phyloP scores from a whole-genome alignment of 257 asterid species.

The Nicotiana obtusifolia region DNA sequence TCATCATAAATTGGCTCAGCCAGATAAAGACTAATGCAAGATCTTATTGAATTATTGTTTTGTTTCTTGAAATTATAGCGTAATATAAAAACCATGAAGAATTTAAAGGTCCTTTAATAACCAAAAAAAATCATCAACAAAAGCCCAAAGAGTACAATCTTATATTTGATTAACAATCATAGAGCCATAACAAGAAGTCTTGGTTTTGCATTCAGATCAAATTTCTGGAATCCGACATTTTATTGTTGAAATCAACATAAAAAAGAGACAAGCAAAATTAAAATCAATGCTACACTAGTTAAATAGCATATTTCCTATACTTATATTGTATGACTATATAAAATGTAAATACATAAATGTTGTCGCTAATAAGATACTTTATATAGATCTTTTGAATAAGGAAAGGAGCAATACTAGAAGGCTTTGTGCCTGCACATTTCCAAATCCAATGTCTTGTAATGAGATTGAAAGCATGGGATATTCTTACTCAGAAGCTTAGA shows the following conservation, averaged over 20 bases:
- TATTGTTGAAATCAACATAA: background rate
- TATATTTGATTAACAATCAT: background rate
- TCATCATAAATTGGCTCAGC: too few species aligned
- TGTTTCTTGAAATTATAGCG: background rate
- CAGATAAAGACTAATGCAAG: too few species aligned
- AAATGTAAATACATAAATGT: too few species aligned
- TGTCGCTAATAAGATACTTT: too few species aligned
- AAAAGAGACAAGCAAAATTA: background rate
- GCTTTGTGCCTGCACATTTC: too few species aligned
- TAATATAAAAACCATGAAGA: background rate
- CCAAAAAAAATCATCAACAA: background rate
- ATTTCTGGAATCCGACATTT: background rate
- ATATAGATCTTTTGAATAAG: too few species aligned
- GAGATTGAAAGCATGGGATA: too few species aligned
- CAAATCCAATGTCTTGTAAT: too few species aligned
- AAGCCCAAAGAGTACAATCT: background rate
- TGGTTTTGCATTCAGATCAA: background rate
- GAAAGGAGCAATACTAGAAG: too few species aligned
- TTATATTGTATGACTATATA: too few species aligned
- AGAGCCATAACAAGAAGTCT: background rate
- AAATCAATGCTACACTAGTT: background rate
- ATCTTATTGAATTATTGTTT: background rate
- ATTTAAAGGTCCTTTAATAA: background rate
- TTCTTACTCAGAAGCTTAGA: too few species aligned
- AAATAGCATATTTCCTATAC: too few species aligned